Evolutionary conservation across 2,329 filamentous ascomycete species (phyloP), one percentile per base, ranked within the genome.

Genomic region (Paraconiothyrium sp.): DNA sequence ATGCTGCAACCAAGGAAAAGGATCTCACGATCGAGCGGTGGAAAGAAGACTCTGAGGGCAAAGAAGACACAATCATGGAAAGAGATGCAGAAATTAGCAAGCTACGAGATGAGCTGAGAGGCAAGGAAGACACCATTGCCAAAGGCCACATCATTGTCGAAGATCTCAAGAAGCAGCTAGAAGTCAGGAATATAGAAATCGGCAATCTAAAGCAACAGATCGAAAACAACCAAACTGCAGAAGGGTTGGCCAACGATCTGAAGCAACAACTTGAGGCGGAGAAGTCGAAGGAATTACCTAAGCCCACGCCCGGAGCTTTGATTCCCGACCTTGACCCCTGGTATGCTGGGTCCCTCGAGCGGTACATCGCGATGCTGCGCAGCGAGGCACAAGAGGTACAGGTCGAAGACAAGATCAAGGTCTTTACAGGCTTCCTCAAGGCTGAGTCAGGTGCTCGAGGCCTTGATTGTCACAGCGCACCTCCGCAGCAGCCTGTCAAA

Each of bases 291-390:
- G 68, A 72, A 20, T 10, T 46, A 10, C 61, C 65, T 3, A 68
- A 70, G 41, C 66, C 72, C 35, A 69, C 70, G n/a, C 62, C 74
- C 48, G 65, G 66, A 27, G 76, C 79, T 58, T 60, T 78, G 54
- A 81, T 86, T 65, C 83, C 83, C 27, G 85, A 86, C 65, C 76
- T 88, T n/a, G 84, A 86, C 62, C 82, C 84, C 2, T 87, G 85
- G 83, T 87, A 83, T 65, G 84, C 81, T 65, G 84, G 84, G 2
- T 87, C 85, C 30, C 71, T 88, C 51, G 82, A 84, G 54, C 79
- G 85, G 46, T 88, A 84, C 67, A 82, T 85, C 34, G 76, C 79
- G 4, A 87, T 87, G 84, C 76, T 88, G 27, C 81, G 82, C 52
- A 80, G 82, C 56, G 85, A 88, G 68, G 80, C 82, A 34, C 61